phyloP scores from a whole-genome alignment of 352 stramenopile species.

The Thraustochytrium sp. region DNA sequence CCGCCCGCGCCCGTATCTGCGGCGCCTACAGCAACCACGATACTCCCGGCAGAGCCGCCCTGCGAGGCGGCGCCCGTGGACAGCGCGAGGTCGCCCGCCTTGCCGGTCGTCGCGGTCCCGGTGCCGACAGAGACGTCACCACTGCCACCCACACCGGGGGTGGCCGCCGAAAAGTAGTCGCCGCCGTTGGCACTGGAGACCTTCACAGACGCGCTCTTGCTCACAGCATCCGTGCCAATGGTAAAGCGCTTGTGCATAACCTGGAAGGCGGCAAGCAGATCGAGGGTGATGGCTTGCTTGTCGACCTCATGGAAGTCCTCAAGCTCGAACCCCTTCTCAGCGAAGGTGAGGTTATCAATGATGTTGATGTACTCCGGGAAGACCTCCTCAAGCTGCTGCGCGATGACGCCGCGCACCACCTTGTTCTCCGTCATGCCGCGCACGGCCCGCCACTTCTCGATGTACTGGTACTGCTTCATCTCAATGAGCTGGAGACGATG shows the following conservation, averaged over 20 bases:
- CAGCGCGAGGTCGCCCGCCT: background rate
- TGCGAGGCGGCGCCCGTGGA: background rate
- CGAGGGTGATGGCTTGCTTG: slow-evolving; percentile 81
- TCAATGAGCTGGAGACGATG: slow-evolving; percentile 75
- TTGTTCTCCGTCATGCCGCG: slow-evolving; percentile 64
- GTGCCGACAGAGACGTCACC: background rate
- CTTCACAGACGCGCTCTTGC: background rate
- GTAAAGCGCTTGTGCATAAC: slow-evolving; percentile 60
- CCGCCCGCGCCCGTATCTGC: background rate
- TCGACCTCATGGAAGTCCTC: slow-evolving; percentile 87
- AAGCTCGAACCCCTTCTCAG: slow-evolving; percentile 60
- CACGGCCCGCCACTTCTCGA: slow-evolving; percentile 74
- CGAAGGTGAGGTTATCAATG: slow-evolving; percentile 54
- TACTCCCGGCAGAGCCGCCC: background rate
- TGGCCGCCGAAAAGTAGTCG: background rate
- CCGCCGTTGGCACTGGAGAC: background rate
- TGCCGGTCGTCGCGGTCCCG: background rate
- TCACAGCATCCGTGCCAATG: background rate
- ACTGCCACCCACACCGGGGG: background rate
- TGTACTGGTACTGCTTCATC: slow-evolving; percentile 82
- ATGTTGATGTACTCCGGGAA: slow-evolving; percentile 86
- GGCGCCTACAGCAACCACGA: background rate
- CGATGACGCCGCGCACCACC: slow-evolving; percentile 80
- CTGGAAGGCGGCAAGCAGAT: slow-evolving; percentile 79
- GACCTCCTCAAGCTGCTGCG: slow-evolving; percentile 76